Conservation (phyloP, 352 stramenopile genomes). For the Halophytophthora polymorphica region DNA sequence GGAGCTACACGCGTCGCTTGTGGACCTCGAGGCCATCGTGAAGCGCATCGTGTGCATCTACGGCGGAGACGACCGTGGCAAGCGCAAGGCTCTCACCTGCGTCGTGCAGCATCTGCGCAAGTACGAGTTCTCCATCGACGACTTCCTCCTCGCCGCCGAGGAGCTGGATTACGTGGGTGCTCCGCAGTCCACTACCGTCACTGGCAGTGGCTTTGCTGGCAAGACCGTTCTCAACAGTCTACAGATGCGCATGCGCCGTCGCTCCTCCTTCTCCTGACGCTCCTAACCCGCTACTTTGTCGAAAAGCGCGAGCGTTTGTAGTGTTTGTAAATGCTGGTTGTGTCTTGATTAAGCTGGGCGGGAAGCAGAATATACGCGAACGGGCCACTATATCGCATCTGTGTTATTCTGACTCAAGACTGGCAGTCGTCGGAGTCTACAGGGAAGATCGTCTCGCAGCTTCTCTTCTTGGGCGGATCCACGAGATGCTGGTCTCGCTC, state of each 20-base stretch:
- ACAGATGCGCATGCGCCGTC: conserved; percentile 52
- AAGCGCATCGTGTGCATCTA: conserved; percentile 59
- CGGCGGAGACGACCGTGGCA: conserved; percentile 64
- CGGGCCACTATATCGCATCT: too few relatives aligned
- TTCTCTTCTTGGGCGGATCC: conserved; percentile 17
- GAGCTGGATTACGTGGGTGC: conserved; percentile 32
- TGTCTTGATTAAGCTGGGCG: too few relatives aligned
- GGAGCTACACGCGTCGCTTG: conserved; percentile 50
- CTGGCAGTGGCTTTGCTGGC: conserved; percentile 4
- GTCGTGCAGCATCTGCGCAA: conserved; percentile 81
- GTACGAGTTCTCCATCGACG: conserved; percentile 79
- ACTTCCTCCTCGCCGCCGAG: conserved; percentile 61
- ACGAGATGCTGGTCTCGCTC: conserved; percentile 40
- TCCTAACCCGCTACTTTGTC: too few relatives aligned
- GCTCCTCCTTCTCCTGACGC: conserved; percentile 45
- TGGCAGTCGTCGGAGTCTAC: conserved; percentile 25
- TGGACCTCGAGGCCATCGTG: conserved; percentile 54
- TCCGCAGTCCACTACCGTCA: conserved; percentile 5
- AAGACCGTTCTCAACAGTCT: conserved; percentile 44
- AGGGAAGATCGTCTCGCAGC: conserved; percentile 36
- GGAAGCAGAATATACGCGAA: too few relatives aligned
- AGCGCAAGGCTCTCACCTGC: conserved; percentile 64
- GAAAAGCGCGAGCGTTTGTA: too few relatives aligned
- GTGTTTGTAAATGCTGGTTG: too few relatives aligned
- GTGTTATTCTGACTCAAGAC: too few relatives aligned